These are phyloP conservation scores for Candida ponderosae DNA, from an alignment of 805 yeast species.

Conservation along the genomic window DNA sequence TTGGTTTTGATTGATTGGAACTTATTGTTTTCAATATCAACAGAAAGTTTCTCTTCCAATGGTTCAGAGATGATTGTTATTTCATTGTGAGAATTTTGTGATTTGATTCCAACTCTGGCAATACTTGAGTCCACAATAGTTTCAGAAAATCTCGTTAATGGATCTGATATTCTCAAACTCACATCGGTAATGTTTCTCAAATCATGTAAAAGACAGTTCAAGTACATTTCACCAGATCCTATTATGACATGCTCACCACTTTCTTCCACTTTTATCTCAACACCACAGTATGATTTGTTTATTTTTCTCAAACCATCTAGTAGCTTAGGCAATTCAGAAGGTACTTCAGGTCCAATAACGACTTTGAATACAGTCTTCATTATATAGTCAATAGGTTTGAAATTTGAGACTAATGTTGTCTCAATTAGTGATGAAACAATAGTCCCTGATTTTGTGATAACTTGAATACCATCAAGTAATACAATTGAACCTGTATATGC, in stretches of 20 bases:
- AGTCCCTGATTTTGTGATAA: constrained; percentile 55
- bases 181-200: constrained; percentile 52
- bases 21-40: constrained; percentile 47
- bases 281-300: constrained; percentile 56
- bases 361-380: constrained; percentile 63
- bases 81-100: constrained; percentile 45
- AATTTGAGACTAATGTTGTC: constrained; percentile 17
- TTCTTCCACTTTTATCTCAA: constrained; percentile 69
- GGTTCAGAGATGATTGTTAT: constrained; percentile 78
- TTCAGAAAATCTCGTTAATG: constrained; percentile 74
- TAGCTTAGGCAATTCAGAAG: constrained; percentile 70
- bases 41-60: constrained; percentile 42
- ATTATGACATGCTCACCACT: constrained; percentile 78
- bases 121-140: constrained; percentile 60
- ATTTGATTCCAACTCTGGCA: constrained; percentile 54
- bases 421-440: constrained; percentile 24
- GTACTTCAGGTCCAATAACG: constrained; percentile 74
- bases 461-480: constrained; percentile 56
- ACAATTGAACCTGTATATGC: constrained; percentile 65
- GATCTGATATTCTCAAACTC: constrained; percentile 77
- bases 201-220: constrained; percentile 80
- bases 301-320: constrained; percentile 61
- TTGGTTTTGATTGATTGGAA: constrained; percentile 31
- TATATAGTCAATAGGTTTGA: constrained; percentile 36
- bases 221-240: constrained; percentile 82